phyloP scores from a whole-genome alignment of 768 basidiomycete species.

The Thelephora aurantiotincta region DNA sequence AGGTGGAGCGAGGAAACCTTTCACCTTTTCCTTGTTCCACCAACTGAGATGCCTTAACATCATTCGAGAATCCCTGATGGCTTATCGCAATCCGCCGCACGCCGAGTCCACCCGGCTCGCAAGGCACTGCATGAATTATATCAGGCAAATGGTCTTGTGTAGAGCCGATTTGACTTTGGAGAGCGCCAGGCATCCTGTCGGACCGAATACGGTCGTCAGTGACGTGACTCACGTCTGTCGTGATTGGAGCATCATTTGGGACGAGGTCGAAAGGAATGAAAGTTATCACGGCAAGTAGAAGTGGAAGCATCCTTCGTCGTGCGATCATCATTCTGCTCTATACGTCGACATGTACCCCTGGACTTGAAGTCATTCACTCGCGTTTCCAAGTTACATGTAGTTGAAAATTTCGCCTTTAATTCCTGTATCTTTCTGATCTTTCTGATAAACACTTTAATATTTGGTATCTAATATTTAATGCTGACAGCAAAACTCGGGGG shows the following conservation, averaged over 20 bases:
- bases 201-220: conserved; percentile 2
- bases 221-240: conserved; percentile 14
- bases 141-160: conserved; percentile 20
- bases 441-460: too few species aligned
- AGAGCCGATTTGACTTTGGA: conserved; percentile 16
- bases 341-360: too few species aligned
- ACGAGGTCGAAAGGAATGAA: conserved; percentile 13
- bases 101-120: conserved; percentile 1
- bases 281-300: too few species aligned
- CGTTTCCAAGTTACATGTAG: too few species aligned
- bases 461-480: too few species aligned
- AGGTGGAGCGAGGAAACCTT: conserved; percentile 7
- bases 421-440: too few species aligned
- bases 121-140: conserved; percentile 22
- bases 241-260: conserved; percentile 16
- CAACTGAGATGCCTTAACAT: conserved; percentile 26
- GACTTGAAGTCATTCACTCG: too few species aligned
- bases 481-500: too few species aligned
- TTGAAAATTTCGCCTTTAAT: too few species aligned
- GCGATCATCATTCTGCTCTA: too few species aligned
- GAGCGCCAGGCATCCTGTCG: conserved; percentile 6
- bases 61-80: conserved; percentile 15
- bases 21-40: conserved; percentile 26
- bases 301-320: too few species aligned
- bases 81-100: background rate